phyloP scores from a whole-genome alignment of 1,139 yeast genomes.

The Diutina neorugosa region DNA sequence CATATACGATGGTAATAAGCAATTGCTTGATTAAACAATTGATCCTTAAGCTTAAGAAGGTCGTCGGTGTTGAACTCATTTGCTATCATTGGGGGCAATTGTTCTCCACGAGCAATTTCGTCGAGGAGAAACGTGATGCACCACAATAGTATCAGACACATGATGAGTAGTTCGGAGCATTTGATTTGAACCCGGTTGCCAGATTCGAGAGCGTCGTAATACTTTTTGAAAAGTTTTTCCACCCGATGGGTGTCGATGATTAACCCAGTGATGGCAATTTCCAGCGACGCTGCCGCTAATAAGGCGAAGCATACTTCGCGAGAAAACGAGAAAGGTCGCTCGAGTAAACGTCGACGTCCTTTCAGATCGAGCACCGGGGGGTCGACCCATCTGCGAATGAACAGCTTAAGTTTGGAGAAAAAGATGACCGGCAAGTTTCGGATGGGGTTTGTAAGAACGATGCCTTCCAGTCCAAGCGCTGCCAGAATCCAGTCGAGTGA shows the following conservation, averaged over 20 bases:
- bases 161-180: conserved; percentile 15
- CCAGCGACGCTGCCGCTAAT: conserved; percentile 12
- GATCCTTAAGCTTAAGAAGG: conserved; percentile 14
- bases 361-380: conserved; percentile 17
- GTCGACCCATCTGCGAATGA: conserved; percentile 22
- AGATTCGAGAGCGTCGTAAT: conserved; percentile 7
- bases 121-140: conserved; percentile 6
- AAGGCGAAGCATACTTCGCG: conserved; percentile 14
- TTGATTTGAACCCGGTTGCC: conserved; percentile 5
- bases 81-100: background rate
- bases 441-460: conserved; percentile 17
- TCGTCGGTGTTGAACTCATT: conserved; percentile 4
- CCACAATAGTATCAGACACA: conserved; percentile 12
- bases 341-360: conserved; percentile 12
- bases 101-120: background rate
- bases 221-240: conserved; percentile 9
- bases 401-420: conserved; percentile 12
- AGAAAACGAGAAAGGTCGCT: conserved; percentile 19
- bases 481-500: conserved; percentile 23
- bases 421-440: conserved; percentile 20
- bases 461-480: conserved; percentile 15
- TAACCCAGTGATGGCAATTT: conserved; percentile 8
- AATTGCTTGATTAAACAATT: conserved; percentile 24
- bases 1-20: conserved; percentile 36
- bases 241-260: conserved; percentile 8